Evolutionary conservation across 805 yeast genomes (phyloP).

Genomic region (Hanseniaspora clermontiae): DNA sequence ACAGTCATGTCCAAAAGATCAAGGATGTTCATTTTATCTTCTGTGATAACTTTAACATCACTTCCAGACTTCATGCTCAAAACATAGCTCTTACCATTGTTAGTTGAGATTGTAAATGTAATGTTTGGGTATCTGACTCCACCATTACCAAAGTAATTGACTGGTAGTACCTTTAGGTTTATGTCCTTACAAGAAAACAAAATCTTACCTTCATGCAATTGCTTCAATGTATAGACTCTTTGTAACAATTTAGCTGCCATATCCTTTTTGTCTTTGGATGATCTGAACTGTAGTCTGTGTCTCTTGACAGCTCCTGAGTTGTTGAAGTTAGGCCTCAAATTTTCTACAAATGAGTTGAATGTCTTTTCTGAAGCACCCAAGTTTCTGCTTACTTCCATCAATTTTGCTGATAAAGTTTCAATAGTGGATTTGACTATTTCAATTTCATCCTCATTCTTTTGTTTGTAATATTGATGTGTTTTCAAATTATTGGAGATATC

Average conservation of each 20-base stretch:
- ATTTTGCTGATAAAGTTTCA: conserved; percentile 34
- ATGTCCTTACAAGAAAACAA: conserved; percentile 48
- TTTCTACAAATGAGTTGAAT: conserved; percentile 39
- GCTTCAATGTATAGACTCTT: conserved; percentile 48
- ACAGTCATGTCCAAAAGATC: conserved; percentile 58
- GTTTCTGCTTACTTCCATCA: conserved; percentile 32
- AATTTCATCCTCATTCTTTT: conserved; percentile 37
- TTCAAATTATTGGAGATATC: conserved; percentile 72
- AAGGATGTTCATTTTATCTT: conserved; percentile 50
- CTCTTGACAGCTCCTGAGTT: conserved; percentile 35
- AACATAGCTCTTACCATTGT: conserved; percentile 56
- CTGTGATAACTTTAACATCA: conserved; percentile 23
- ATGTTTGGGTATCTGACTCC: conserved; percentile 51
- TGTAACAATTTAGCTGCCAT: conserved; percentile 50
- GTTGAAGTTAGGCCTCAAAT: conserved; percentile 32
- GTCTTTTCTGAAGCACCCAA: conserved; percentile 34
- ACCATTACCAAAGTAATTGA: conserved; percentile 30
- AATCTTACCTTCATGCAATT: conserved; percentile 60
- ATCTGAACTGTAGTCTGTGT: conserved; percentile 61
- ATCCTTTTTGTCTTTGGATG: conserved; percentile 51
- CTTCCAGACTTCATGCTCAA: conserved; percentile 39
- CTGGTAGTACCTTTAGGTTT: conserved; percentile 29
- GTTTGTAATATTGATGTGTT: conserved; percentile 40
- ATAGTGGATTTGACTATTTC: conserved; percentile 35
- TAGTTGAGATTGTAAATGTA: conserved; percentile 60